Evolutionary conservation across 148 eudicot genomes (phyloP), one percentile per base, ranked within the genome.

Genomic region (Cornus controversa): DNA sequence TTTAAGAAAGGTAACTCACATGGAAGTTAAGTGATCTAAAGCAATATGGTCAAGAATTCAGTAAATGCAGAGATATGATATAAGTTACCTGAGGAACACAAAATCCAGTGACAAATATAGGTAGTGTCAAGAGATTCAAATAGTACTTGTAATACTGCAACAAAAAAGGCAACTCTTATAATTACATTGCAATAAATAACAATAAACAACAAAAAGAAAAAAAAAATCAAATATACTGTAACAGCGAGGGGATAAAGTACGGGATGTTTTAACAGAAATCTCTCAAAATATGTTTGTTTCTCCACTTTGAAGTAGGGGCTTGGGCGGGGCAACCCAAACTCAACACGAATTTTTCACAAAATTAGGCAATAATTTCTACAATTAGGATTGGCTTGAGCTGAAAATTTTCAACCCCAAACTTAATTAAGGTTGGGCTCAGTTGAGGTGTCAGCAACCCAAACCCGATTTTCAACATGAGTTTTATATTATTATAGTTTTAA

Each of bases 41-140:
- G 54, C 45, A 2, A 79, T 22, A 67, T 57, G 63, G 54, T 40
- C 42, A 34, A 37, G 15, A 6, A 74, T n/a, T 14, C 28, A 50
- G 18, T 10, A 11, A 58, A 34, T 15, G 53, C n/a, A 25, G 18
- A 57, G 20, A 26, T 57, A 24, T 74, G 45, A 60, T 70, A 47
- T 63, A 34, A 72, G 78, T 84, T 85, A 91, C 98, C 98, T 93
- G 99, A 72, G 99, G 99, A 73, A 96, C 63, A 66, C 71, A 80
- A 75, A 96, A 85, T 10, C 90, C 90, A 62, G 74, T 67, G 28
- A 86, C 78, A 75, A 89, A 67, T 15, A 93, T 76, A 27, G 99
- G 97, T 67, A 93, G 26, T 16, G 94, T 90, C 82, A 96, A 74
- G 24, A 89, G 11, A 63, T 89, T 78, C 89, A 93, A 81, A 77